Evolutionary conservation across 2,329 filamentous ascomycete genomes (phyloP), one percentile per base, ranked within the genome.

Genomic region (Talaromyces sp.): DNA sequence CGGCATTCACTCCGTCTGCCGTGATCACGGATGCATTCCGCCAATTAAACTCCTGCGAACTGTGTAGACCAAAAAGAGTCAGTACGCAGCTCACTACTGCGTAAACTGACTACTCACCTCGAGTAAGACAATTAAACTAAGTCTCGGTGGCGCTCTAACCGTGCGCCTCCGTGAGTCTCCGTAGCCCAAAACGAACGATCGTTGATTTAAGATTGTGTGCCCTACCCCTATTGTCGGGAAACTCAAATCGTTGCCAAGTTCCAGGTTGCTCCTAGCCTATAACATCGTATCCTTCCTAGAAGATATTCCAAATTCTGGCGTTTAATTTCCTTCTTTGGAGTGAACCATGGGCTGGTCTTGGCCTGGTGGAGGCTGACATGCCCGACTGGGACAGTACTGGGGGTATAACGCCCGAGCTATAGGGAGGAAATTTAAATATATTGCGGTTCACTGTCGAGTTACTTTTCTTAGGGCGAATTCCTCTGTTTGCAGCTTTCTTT

Each of bases 281-380:
- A 13, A 10, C 35, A 13, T 22, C 22, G 22, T 22, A 22, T 22
- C 22, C 35, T 31, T 1, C 27, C 7, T 31, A 10, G 3, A 11
- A 10, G 7, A n/a, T 24, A 56, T 56, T 37, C 52, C 52, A 22
- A 22, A 56, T 56, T 56, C 31, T 24, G 52, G 24, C 33, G 14
- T 22, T 56, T 24, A 11, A 37, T 31, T 54, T 52, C 24, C 48
- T 9, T 5, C 27, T 52, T 33, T 33, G 27, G 48, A 52, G 43
- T n/a, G 59, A 52, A 52, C 59, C 59, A 62, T 43, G 35, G 58
- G n/a, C 60, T 62, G 43, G 60, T 43, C 35, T 33, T 52, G 48
- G 11, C 48, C 14, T 27, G 31, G 14, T 31, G 24, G 47, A 50
- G 45, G 47, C 13, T 39, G 27, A 22, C 5, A 31, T 31, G 27